Evolutionary conservation across 2,329 filamentous ascomycete species (phyloP).

Genomic region (Sphaerulina musiva): DNA sequence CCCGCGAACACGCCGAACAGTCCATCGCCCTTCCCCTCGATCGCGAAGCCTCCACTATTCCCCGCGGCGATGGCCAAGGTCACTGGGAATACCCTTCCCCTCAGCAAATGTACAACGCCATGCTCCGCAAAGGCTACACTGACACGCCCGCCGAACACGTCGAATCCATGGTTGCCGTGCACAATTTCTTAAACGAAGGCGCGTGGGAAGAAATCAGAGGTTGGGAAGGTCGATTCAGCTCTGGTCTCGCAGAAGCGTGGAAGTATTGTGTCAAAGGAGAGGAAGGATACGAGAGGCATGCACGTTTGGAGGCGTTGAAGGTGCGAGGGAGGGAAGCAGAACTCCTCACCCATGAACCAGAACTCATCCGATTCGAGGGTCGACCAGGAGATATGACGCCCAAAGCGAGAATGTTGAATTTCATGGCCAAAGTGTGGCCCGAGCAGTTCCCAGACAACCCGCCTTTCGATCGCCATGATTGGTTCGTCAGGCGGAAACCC

Average conservation of each 20-base stretch:
- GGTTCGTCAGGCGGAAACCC: conserved; percentile 74
- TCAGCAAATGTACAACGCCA: conserved; percentile 99
- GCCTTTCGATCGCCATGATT: conserved; percentile 95
- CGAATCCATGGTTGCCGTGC: conserved; percentile 92
- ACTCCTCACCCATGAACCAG: conserved; percentile 52
- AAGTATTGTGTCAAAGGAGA: conserved; percentile 31
- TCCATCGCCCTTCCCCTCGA: conserved; percentile 66
- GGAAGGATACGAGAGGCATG: conserved; percentile 28
- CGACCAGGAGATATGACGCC: conserved; percentile 84
- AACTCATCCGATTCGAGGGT: conserved; percentile 79
- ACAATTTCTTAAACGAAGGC: conserved; percentile 97
- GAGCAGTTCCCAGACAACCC: conserved; percentile 70
- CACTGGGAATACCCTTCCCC: conserved; percentile 98
- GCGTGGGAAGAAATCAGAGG: conserved; percentile 92
- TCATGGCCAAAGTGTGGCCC: conserved; percentile 73
- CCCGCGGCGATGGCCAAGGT: conserved; percentile 65
- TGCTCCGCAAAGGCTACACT: conserved; percentile 90
- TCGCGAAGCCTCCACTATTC: conserved; percentile 82
- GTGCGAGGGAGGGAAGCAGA: conserved; percentile 17
- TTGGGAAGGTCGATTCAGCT: conserved; percentile 82
- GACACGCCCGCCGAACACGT: conserved; percentile 91
- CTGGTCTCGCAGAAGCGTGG: conserved; percentile 55
- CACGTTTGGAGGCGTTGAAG: conserved; percentile 24
- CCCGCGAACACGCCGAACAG: conserved; percentile 63
- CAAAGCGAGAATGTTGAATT: conserved; percentile 77